Conservation (phyloP, 306 rosid species). For the Herpetospermum pedunculosum region DNA sequence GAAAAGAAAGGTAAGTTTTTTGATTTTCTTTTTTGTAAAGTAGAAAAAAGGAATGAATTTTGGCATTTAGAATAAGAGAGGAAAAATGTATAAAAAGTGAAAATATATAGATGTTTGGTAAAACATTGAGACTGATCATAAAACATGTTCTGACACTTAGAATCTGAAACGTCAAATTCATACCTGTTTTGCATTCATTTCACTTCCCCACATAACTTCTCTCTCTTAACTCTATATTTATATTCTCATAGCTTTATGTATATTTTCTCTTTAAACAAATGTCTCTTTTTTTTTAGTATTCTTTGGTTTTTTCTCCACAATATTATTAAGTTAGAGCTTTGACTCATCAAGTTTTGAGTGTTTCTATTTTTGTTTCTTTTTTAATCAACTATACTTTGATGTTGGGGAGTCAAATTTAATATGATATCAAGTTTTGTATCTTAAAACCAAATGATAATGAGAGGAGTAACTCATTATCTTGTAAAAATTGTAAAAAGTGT, state of each 20-base stretch:
- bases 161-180: slow-evolving; percentile 93
- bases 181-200: slow-evolving; percentile 30
- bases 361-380: too few relatives aligned
- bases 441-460: too few relatives aligned
- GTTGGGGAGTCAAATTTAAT: not conserved
- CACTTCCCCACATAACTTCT: slow-evolving; percentile 19
- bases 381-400: too few relatives aligned
- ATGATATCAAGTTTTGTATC: too few relatives aligned
- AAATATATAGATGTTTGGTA: not conserved
- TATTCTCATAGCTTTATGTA: not conserved
- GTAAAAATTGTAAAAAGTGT: too few relatives aligned
- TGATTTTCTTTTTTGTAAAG: not conserved
- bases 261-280: not conserved
- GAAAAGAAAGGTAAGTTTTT: not conserved
- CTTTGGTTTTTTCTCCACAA: not conserved
- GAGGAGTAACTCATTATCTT: too few relatives aligned
- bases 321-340: too few relatives aligned
- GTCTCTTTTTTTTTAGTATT: not conserved
- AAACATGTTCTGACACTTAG: slow-evolving; percentile 54
- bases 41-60: not conserved
- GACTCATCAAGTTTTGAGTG: too few relatives aligned
- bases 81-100: not conserved
- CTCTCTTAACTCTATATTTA: not conserved
- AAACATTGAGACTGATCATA: slow-evolving; percentile 5
- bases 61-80: not conserved